Conservation (phyloP, 345 rosid genomes). For the Lepidium africanum region DNA sequence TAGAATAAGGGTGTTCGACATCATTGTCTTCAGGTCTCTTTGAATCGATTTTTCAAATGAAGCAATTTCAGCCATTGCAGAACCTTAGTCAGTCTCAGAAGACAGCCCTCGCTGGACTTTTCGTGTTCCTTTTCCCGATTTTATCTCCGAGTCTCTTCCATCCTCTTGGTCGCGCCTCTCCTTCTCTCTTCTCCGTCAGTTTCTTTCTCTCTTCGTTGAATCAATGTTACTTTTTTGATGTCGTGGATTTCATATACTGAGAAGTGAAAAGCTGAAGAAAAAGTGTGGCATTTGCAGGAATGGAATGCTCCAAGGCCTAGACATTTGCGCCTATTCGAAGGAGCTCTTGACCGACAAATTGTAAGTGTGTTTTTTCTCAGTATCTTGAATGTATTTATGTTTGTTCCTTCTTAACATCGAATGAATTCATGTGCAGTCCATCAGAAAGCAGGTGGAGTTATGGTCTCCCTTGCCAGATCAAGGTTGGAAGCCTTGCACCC, state of each 20-base stretch:
- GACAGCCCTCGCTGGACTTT: conserved; percentile 40
- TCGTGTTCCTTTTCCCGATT: conserved; percentile 50
- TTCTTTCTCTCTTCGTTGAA: background rate
- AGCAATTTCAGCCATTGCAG: conserved; percentile 26
- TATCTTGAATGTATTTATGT: background rate
- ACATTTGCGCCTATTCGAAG: conserved; percentile 53
- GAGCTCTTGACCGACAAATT: conserved; percentile 50
- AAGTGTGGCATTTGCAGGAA: conserved; percentile 49
- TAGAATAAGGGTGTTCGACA: background rate
- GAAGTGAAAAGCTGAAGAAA: background rate
- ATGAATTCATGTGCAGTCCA: conserved; percentile 33
- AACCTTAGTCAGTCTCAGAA: conserved; percentile 36
- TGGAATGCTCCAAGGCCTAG: conserved; percentile 89
- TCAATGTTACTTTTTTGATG: background rate
- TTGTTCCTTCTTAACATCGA: background rate
- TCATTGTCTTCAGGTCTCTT: background rate
- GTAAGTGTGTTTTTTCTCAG: conserved; percentile 42
- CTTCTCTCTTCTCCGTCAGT: conserved; percentile 75
- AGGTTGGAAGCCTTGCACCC: conserved; percentile 73
- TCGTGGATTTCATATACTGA: background rate
- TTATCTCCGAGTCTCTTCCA: conserved; percentile 48
- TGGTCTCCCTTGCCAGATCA: conserved; percentile 86
- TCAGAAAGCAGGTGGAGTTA: conserved; percentile 52
- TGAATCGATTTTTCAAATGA: conserved; percentile 23
- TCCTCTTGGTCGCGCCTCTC: conserved; percentile 65